Evolutionary conservation across 305 asterid species (phyloP).

Genomic region (Fraxinus albicans): DNA sequence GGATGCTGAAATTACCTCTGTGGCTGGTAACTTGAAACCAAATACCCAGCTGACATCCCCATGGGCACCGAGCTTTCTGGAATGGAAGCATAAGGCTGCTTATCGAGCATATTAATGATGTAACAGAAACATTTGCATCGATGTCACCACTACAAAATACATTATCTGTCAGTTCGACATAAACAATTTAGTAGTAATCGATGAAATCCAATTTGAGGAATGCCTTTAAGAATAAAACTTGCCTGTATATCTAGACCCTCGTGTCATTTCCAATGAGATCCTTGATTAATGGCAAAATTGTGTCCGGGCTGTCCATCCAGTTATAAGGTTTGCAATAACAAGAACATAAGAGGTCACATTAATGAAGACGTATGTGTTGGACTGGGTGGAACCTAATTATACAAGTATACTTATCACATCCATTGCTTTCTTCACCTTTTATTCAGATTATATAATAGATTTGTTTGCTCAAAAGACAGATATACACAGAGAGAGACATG

Average conservation of each 20-base stretch:
- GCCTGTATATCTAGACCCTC: slow-evolving; percentile 32
- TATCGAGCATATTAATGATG: slow-evolving; percentile 36
- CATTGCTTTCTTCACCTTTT: not conserved
- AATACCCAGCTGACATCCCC: slow-evolving; percentile 18
- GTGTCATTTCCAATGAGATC: slow-evolving; percentile 30
- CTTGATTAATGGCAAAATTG: slow-evolving; percentile 32
- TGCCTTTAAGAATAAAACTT: not conserved
- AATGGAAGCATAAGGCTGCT: slow-evolving; percentile 33
- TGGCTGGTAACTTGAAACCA: not conserved
- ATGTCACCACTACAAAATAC: slow-evolving; percentile 32
- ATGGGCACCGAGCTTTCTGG: slow-evolving; percentile 33
- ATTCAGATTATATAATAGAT: not conserved
- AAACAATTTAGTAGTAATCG: not conserved
- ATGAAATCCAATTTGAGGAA: not conserved
- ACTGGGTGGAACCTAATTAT: not conserved
- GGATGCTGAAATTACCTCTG: not conserved
- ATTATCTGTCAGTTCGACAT: not conserved
- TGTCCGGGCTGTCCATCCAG: slow-evolving; percentile 31
- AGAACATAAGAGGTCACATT: not conserved
- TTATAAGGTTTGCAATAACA: not conserved
- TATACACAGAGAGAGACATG: not conserved
- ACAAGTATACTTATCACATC: not conserved
- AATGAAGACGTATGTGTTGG: not conserved
- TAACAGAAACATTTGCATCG: slow-evolving; percentile 42
- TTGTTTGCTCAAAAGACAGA: not conserved